Evolutionary conservation across 2,329 filamentous ascomycete species (phyloP).

Genomic region (Botrytis pseudocinerea): DNA sequence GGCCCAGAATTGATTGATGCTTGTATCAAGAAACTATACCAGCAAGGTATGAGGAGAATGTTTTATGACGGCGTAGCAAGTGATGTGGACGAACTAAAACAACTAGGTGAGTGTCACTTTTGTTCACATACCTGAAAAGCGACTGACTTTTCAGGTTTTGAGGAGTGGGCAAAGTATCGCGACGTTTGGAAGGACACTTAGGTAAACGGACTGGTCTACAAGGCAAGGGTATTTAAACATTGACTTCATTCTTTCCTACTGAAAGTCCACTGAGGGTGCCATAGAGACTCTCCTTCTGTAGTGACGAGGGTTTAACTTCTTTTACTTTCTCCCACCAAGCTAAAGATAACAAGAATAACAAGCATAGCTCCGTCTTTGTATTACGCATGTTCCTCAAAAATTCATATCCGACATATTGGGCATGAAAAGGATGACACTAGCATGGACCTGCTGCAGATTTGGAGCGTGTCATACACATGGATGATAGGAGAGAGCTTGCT

Average conservation of each 20-base stretch:
- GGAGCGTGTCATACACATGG: constrained; percentile 8
- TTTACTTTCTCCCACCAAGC: background rate
- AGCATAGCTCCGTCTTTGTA: constrained; percentile 2
- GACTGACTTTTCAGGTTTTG: constrained; percentile 49
- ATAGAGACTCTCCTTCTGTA: background rate
- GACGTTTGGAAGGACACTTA: constrained; percentile 52
- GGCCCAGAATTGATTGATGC: constrained; percentile 55
- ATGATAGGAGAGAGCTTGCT: background rate
- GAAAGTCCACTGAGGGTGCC: background rate
- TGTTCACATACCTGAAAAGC: background rate
- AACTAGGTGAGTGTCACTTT: constrained; percentile 49
- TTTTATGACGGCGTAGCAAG: constrained; percentile 58
- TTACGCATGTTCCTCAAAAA: constrained; percentile 7
- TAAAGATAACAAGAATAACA: constrained; percentile 6
- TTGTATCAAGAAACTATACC: constrained; percentile 50
- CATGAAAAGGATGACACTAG: constrained; percentile 14
- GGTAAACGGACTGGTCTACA: constrained; percentile 5
- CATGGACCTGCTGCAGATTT: constrained; percentile 8
- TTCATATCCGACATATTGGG: constrained; percentile 3
- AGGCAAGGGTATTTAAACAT: background rate
- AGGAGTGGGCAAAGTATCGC: constrained; percentile 58
- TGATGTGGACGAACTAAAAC: constrained; percentile 52
- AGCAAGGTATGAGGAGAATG: constrained; percentile 54
- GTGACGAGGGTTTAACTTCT: constrained; percentile 3
- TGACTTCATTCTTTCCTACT: constrained; percentile 3